Base-by-base conservation (phyloP, 345 rosid genomes). In the Euclidium syriacum region DNA sequence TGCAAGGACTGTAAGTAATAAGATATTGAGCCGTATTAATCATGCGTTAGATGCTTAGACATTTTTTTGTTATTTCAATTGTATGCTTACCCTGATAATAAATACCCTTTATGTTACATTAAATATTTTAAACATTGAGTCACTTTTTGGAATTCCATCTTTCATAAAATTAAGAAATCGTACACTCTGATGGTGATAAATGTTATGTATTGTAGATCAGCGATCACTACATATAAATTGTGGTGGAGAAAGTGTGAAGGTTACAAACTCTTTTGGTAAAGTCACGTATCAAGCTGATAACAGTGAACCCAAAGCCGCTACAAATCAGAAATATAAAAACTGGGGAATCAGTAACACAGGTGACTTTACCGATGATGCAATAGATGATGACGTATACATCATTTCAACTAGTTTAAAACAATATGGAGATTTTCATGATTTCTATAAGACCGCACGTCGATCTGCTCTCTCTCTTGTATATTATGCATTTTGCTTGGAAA, bases 401-500 rank as follows among this genome's bases (percentile, higher is more conserved):
- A 1, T 40, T 36, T 33, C 51, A 48, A 44, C 15, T 17, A 10
- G 0, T 22, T 22, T 6, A 52, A 6, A 23, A 22, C 23, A 8
- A 5, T 14, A 26, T 0, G 53, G 43, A 48, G 54, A 71, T 23
- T 24, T 24, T 64, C 38, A 67, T 23, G 55, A 71, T 14, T 47
- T 81, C 5, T 80, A 83, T 33, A 65, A 23, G 6, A 72, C 62
- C 0, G 95, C 85, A 12, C 84, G 95, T 7, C 68, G 76, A 22
- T 68, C 91, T 51, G 78, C 95, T 41, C 59, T 79, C n/a, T 79
- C 85, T 4, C 81, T 89, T 1, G 78, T 83, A 29, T 89, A 84
- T 67, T 77, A 76, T 71, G 86, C 72, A 2, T 79, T 71, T 27
- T 89, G 96, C 73, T 75, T 89, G 34, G 51, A 42, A 29, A 84